Evolutionary conservation across 768 basidiomycete species (phyloP).

Genomic region (Gyrodon lividus): DNA sequence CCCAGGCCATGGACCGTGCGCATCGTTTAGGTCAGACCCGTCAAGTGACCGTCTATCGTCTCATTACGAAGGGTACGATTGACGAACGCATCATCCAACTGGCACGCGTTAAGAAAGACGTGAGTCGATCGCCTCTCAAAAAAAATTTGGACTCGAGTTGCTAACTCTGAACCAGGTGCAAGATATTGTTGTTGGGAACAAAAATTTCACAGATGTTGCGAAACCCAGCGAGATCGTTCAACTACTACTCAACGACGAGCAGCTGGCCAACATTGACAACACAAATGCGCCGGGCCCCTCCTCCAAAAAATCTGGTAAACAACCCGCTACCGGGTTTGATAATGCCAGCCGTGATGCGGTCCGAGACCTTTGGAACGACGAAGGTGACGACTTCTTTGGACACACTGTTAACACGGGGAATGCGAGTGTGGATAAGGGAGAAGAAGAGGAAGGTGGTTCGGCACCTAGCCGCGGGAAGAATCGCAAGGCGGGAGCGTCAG

Average conservation of each 20-base stretch:
- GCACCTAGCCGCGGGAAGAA: slow-evolving; percentile 33
- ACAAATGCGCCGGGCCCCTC: slow-evolving; percentile 40
- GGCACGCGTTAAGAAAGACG: slow-evolving; percentile 96
- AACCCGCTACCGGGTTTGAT: slow-evolving; percentile 27
- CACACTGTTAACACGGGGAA: slow-evolving; percentile 40
- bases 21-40: slow-evolving; percentile 96
- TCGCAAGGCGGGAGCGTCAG: slow-evolving; percentile 28
- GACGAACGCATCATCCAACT: slow-evolving; percentile 97
- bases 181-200: slow-evolving; percentile 98
- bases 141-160: background rate
- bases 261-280: slow-evolving; percentile 69
- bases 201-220: slow-evolving; percentile 88
- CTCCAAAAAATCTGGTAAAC: slow-evolving; percentile 35
- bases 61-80: slow-evolving; percentile 92
- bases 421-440: slow-evolving; percentile 21
- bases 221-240: slow-evolving; percentile 98
- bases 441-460: slow-evolving; percentile 31
- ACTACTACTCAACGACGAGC: slow-evolving; percentile 90
- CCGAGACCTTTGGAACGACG: slow-evolving; percentile 81
- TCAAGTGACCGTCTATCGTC: slow-evolving; percentile 94
- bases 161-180: slow-evolving; percentile 64
- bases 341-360: slow-evolving; percentile 38
- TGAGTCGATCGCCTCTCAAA: slow-evolving; percentile 33
- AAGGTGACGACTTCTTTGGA: slow-evolving; percentile 85
- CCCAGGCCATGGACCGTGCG: slow-evolving; percentile 97